These are phyloP conservation scores for Acacia melanoxylon DNA, from an alignment of 306 rosid genomes.

Conservation along the genomic window DNA sequence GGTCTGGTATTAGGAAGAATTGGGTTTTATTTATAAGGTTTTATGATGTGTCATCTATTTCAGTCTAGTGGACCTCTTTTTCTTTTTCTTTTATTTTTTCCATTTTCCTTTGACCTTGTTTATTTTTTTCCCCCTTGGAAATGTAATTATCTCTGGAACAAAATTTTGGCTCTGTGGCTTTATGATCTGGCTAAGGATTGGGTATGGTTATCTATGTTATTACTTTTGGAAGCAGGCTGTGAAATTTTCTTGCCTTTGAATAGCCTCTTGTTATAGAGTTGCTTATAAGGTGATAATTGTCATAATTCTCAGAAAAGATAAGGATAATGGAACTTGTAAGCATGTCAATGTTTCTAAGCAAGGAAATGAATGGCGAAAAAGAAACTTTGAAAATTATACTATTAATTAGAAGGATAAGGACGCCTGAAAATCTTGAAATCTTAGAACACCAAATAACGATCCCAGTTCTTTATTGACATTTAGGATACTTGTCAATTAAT, in stretches of 20 bases:
- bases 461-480: background rate
- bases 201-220: background rate
- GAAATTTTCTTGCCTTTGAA: background rate
- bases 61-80: constrained; percentile 20
- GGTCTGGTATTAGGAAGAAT: constrained; percentile 10
- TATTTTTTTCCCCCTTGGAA: background rate
- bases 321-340: background rate
- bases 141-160: background rate
- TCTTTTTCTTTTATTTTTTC: background rate
- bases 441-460: background rate
- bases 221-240: background rate
- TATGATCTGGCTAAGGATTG: background rate
- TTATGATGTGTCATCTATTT: constrained; percentile 32
- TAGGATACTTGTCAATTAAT: background rate
- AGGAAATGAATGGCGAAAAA: background rate
- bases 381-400: background rate
- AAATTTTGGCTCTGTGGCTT: constrained; percentile 6
- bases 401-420: background rate
- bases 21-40: constrained; percentile 17
- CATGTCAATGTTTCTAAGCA: background rate
- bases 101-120: background rate
- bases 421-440: background rate
- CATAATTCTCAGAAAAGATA: background rate
- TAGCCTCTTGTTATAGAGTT: background rate
- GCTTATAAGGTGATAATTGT: background rate